phyloP scores from a whole-genome alignment of 176 grass and related monocot genomes.

The Oryza australiensis region DNA sequence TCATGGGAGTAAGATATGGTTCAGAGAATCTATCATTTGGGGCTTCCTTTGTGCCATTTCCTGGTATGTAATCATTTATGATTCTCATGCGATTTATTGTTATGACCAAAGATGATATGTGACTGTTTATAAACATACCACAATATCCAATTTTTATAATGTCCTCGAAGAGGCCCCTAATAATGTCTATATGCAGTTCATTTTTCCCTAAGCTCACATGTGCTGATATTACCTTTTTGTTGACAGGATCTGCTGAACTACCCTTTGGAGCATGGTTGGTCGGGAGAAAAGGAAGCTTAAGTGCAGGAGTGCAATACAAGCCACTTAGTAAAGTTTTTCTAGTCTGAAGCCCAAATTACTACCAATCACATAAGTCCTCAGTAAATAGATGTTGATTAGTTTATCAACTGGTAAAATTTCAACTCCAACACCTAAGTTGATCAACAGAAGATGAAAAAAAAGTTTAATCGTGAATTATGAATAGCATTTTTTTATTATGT shows the following conservation, averaged over 20 bases:
- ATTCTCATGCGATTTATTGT: conserved; percentile 13
- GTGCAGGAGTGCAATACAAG: conserved; percentile 74
- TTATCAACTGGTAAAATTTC: conserved; percentile 9
- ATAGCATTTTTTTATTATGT: neutral
- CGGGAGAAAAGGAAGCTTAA: conserved; percentile 64
- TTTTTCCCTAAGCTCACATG: neutral
- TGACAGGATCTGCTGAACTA: conserved; percentile 60
- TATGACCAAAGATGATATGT: conserved; percentile 33
- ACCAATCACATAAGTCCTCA: neutral
- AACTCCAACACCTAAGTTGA: neutral
- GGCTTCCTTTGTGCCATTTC: conserved; percentile 77
- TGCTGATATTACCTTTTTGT: conserved; percentile 31
- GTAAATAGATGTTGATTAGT: neutral
- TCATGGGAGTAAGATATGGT: conserved; percentile 86
- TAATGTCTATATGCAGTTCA: conserved; percentile 33
- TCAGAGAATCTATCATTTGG: conserved; percentile 89
- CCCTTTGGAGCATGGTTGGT: conserved; percentile 77
- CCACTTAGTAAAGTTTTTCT: conserved; percentile 63
- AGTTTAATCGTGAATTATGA: neutral
- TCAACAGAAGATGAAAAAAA: neutral
- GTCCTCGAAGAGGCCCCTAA: neutral
- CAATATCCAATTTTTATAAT: conserved; percentile 24
- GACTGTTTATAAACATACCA: conserved; percentile 22
- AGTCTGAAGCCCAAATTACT: conserved; percentile 1
- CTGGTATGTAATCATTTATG: conserved; percentile 48